These are phyloP conservation scores for Eimeria acervulina DNA, from an alignment of 169 alveolate species.

Conservation along the genomic window DNA sequence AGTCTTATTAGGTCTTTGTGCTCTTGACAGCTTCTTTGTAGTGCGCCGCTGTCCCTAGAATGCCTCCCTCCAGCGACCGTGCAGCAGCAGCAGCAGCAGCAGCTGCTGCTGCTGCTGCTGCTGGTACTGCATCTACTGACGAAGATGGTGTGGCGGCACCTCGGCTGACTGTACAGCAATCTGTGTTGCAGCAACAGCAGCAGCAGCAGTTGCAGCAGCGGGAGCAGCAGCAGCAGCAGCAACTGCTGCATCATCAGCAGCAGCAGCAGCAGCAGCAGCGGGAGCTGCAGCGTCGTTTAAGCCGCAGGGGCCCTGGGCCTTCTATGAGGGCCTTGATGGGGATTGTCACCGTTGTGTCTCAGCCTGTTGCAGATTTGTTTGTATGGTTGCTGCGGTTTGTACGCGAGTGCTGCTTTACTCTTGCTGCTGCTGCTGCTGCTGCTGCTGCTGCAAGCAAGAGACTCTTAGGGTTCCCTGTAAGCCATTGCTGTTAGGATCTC, in stretches of 20 bases:
- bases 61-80: not conserved
- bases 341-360: not conserved
- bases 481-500: too few species aligned
- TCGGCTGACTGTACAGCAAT: not conserved
- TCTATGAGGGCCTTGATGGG: not conserved
- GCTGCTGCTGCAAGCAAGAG: too few species aligned
- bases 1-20: too few species aligned
- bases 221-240: not conserved
- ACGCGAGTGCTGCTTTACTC: not conserved
- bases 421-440: not conserved
- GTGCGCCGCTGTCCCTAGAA: not conserved
- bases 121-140: not conserved
- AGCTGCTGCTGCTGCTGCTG: not conserved
- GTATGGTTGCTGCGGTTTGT: not conserved
- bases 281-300: too few species aligned
- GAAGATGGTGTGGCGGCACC: not conserved
- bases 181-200: not conserved
- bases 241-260: too few species aligned
- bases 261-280: too few species aligned
- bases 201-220: not conserved
- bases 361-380: not conserved
- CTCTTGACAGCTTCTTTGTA: too few species aligned
- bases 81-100: conserved; percentile 18
- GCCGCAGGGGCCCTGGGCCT: not conserved
- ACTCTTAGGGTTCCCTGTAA: too few species aligned